These are phyloP conservation scores for Artemisia annua DNA, from an alignment of 129 eudicot species.

Conservation along the genomic window DNA sequence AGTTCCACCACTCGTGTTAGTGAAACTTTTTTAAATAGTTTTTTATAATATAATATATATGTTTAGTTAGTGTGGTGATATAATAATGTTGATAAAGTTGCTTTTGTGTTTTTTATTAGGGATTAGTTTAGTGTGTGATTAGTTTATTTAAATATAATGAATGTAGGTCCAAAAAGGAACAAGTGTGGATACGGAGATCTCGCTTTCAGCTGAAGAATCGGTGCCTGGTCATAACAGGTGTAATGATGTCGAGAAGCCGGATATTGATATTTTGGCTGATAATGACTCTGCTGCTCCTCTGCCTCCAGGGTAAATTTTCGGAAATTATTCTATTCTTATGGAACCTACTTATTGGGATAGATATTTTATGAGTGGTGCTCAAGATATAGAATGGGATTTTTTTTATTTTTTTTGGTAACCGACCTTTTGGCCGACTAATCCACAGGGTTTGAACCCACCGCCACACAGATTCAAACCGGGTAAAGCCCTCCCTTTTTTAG, in stretches of 20 bases:
- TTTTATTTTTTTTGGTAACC: no score
- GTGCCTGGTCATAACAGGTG: no score
- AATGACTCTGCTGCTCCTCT: slow-evolving; percentile 45
- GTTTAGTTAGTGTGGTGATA: neutral
- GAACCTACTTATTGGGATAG: neutral
- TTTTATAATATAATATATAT: no score
- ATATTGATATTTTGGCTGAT: slow-evolving; percentile 49
- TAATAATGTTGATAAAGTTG: slow-evolving; percentile 28
- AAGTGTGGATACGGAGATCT: slow-evolving; percentile 57
- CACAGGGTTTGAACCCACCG: no score
- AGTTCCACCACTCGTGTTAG: slow-evolving; percentile 52
- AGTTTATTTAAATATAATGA: slow-evolving; percentile 14
- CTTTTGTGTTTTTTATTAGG: slow-evolving; percentile 28
- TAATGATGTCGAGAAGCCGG: no score
- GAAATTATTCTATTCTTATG: neutral
- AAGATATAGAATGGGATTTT: no score
- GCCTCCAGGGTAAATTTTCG: slow-evolving; percentile 44
- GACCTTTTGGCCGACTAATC: no score
- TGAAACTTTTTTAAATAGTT: neutral
- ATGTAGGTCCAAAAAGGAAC: slow-evolving; percentile 67
- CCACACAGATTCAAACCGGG: no score
- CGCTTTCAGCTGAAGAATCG: slow-evolving; percentile 61
- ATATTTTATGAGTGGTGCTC: slow-evolving; percentile 9
- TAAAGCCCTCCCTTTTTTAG: no score
- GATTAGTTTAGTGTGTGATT: slow-evolving; percentile 16